Base-by-base conservation (phyloP, 2,329 filamentous ascomycete species). In the Laburnicola sp. region DNA sequence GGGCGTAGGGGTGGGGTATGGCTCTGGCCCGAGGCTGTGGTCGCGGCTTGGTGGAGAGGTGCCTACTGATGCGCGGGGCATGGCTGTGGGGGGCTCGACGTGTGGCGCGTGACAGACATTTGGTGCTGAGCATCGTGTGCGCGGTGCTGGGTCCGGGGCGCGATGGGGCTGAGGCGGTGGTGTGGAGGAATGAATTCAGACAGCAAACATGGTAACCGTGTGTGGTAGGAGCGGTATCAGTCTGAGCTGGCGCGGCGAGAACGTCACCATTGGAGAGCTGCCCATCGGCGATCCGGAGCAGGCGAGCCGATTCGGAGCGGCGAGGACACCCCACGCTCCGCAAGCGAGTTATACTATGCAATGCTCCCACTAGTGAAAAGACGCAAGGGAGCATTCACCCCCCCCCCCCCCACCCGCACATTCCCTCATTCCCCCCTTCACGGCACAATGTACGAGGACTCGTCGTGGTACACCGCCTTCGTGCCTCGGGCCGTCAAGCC, bases 391-490 rank as follows among this genome's bases (percentile, higher is more conserved):
- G 21, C 50, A 23, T 21, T 25, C 35, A 23, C 35, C 35, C 28
- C 38, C 6, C 48, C 35, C 16, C 35, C 35, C 28, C 38, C 6
- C 48, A 34, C 21, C 27, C 41, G 25, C 31, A 23, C 32, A 4
- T 28, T 6, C 16, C 4, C 28, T n/a, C 26, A 28, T 11, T 49
- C 16, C 16, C 16, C 16, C 16, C 16, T 16, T 16, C 16, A 16
- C 16, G 16, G 16, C 50, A 48, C 59, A 60, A 91, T 91, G 87
- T 89, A 89, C 72, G 89, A 93, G 74, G 89, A 93, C 73, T 32
- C 43, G 5, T 85, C 87, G 27, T 93, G 89, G 88, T 91, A 92
- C 75, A 89, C 73, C 63, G 73, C 82, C 69, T 86, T 90, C 67
- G 83, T 89, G 58, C 82, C 87, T 25, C 83, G 87, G 48, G 74